Conservation (phyloP, 768 basidiomycete species). For the Boletellus ananiceps region DNA sequence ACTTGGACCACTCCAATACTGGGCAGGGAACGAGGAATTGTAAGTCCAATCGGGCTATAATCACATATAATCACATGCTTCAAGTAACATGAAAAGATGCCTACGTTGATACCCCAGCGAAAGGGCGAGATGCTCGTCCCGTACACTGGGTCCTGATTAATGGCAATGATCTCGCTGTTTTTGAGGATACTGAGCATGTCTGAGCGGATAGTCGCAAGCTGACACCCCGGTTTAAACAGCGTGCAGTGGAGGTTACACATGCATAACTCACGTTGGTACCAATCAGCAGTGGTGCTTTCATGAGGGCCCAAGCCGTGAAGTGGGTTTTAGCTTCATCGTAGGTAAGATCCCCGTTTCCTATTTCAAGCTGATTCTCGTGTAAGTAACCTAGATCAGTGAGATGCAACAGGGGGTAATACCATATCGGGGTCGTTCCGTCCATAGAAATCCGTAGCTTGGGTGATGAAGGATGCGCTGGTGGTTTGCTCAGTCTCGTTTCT, state of each 20-base stretch:
- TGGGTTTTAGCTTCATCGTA: constrained; percentile 63
- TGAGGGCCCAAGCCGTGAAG: constrained; percentile 66
- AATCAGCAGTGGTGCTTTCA: constrained; percentile 63
- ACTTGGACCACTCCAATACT: constrained; percentile 64
- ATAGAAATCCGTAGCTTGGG: constrained; percentile 58
- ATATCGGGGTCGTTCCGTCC: constrained; percentile 66
- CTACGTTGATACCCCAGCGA: constrained; percentile 60
- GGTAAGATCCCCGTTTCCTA: constrained; percentile 59
- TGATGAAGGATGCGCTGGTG: constrained; percentile 57
- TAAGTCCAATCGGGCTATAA: constrained; percentile 33
- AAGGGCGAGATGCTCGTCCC: constrained; percentile 65
- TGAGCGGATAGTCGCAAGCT: constrained; percentile 49
- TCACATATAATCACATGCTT: neutral
- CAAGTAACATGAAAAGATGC: constrained; percentile 15
- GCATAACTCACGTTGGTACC: constrained; percentile 47
- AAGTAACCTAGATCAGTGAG: neutral
- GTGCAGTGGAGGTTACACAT: neutral
- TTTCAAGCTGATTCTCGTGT: constrained; percentile 42
- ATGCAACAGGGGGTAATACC: constrained; percentile 27
- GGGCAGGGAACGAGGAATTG: constrained; percentile 48
- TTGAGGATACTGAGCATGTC: constrained; percentile 51
- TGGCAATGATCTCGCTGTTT: constrained; percentile 60
- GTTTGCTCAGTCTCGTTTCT: neutral
- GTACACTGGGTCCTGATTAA: constrained; percentile 60
- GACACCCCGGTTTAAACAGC: neutral